Evolutionary conservation across 176 grass and related monocot species (phyloP), one percentile per base, ranked within the genome.

Genomic region (sorghum (Sorghum bicolor)): DNA sequence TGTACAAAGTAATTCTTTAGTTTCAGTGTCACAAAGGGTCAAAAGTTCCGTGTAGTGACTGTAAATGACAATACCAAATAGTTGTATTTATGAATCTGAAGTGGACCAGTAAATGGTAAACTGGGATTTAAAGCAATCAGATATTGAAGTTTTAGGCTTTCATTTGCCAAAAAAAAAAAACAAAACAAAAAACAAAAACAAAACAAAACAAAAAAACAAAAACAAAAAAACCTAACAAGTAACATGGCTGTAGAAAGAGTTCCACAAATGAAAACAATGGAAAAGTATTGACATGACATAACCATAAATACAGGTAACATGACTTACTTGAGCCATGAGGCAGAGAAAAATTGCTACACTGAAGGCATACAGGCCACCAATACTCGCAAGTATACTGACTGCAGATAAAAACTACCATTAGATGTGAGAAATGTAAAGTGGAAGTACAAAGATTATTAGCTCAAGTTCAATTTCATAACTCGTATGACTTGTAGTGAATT

Each of bases 311-410:
- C 5, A 77, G 19, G 28, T 65, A 36, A 17, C 1, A 39, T 32
- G 34, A 94, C 90, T 92, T 95, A 98, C 96, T 91, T 93, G 96
- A 85, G 83, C 20, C 91, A 98, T 87, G 44, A 95, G 66, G 57
- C 84, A 98, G 38, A 98, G 83, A 83, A 92, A 98, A 82, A 98
- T 83, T 64, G 73, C 91, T 70, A 98, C 58, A 64, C 89, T 91
- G 81, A 98, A 84, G 63, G 88, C 89, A 88, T 93, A 98, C 82
- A 98, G 85, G 55, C 96, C 96, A 81, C 96, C 96, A 83, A 95
- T 88, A 77, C 90, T 93, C 0, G 96, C 96, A 77, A 98, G 80
- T 79, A 98, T 83, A 75, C 91, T 89, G 74, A 98, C 96, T 98
- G 93, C 90, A 91, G 33, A 37, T 72, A 65, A 82, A 14, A 79